A percentile compares a stretch with the other conserved stretches of the same genome.
Conservation (phyloP, 805 yeast species). For the Candida khao-thaluensis region DNA sequence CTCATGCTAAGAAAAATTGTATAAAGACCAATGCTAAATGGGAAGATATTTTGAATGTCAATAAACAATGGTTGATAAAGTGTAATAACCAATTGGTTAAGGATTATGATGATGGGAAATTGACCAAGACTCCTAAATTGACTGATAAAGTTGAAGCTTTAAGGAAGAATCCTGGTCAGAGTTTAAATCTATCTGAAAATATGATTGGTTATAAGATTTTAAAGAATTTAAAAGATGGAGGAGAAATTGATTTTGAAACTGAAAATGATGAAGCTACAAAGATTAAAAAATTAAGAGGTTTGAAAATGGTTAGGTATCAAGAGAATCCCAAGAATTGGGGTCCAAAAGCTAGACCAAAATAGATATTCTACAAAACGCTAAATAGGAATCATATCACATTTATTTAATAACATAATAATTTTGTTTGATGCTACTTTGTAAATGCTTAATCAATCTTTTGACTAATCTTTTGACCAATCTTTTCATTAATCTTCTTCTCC, state of each 20-base stretch:
- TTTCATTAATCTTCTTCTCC: too few relatives aligned
- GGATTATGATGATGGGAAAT: constrained; percentile 18
- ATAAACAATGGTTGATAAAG: constrained; percentile 55
- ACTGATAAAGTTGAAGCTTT: constrained; percentile 21
- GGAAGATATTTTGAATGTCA: constrained; percentile 71
- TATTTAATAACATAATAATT: too few relatives aligned
- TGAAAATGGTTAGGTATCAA: constrained; percentile 84
- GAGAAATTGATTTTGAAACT: constrained; percentile 53
- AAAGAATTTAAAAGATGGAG: constrained; percentile 34
- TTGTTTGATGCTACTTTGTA: too few relatives aligned
- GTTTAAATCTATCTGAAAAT: constrained; percentile 34
- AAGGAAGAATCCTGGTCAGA: constrained; percentile 31
- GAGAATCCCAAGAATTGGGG: constrained; percentile 98
- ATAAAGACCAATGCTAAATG: constrained; percentile 90
- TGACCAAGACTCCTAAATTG: constrained; percentile 14
- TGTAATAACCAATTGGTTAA: constrained; percentile 29
- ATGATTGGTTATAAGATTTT: constrained; percentile 57
- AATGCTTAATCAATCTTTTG: too few relatives aligned
- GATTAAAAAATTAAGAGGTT: constrained; percentile 61
- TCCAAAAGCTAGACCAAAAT: constrained; percentile 76
- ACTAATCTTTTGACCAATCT: not conserved
- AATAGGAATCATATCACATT: too few relatives aligned
- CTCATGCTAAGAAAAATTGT: constrained; percentile 86
- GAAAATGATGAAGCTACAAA: constrained; percentile 56
- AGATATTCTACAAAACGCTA: too few relatives aligned